Evolutionary conservation across 164 flowering plant species (phyloP), one percentile per base, ranked within the genome.

Genomic region (Brasenia schreberi): DNA sequence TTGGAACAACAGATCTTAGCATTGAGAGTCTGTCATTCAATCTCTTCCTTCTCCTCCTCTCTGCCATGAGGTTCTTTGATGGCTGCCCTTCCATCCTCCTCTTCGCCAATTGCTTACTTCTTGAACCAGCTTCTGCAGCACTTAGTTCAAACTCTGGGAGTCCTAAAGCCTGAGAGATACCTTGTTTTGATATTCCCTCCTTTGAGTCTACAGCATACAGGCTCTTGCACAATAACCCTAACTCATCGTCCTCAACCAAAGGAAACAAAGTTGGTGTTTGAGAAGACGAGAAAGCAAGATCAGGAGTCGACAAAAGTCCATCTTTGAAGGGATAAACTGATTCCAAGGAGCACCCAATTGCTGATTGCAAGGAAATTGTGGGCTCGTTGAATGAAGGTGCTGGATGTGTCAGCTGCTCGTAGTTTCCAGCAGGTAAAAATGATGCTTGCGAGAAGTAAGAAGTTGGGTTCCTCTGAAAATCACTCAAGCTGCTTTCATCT

Each of bases 1-100:
- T 85, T 10, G 93, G 90, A 67, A 87, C 93, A 60, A 87, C 83
- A 12, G 90, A 85, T 83, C 90, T 69, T 12, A 85, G 84, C 90
- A 88, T 85, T 2, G 87, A 83, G 62, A 88, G 94, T 10, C 94
- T 82, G 66, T 88, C 94, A 66, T 88, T 88, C 18, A 88, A 74
- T 4, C 94, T 63, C 80, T 88, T 88, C 71, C 94, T 79, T 63
- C 94, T 64, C 74, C 90, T 60, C 44, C 93, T 78, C 79, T 87
- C 93, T 0, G 93, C 93, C 93, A 87, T 85, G 19, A 88, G 81
- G 76, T 88, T 88, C 82, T 88, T 88, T 0, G 94, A 88, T 0
- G 86, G 90, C 65, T 84, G 93, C 6, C 90, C 90, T 18, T 75
- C 82, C 19, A 79, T 42, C 70, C 80, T 87, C 81, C 77, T 87